Percentiles rank a stretch among this genome's conserved stretches.
Evolutionary conservation across 495 filamentous ascomycete species (phyloP).

Genomic region (Terfezia claveryi): DNA sequence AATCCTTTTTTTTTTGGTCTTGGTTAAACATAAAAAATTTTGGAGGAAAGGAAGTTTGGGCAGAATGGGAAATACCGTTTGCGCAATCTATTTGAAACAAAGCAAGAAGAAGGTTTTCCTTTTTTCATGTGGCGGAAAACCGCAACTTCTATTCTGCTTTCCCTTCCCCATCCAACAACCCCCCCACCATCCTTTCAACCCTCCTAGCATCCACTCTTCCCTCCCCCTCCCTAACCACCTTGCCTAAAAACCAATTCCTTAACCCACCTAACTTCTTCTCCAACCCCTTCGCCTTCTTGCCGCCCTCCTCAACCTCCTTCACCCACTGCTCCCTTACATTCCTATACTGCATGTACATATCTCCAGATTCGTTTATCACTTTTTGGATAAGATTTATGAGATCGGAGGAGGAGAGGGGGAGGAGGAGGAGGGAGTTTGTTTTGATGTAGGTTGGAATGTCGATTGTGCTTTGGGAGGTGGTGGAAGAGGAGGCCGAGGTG

Average conservation of each 20-base stretch:
- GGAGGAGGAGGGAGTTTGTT: not conserved
- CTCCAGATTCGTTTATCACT: conserved; percentile 25
- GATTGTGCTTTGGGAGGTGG: not conserved
- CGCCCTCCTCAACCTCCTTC: conserved; percentile 1
- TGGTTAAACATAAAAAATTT: too few relatives aligned
- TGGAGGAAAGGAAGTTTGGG: too few relatives aligned
- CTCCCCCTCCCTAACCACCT: not conserved
- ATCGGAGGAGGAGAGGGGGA: not conserved
- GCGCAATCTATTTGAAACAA: too few relatives aligned
- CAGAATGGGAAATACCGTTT: too few relatives aligned
- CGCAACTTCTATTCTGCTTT: not conserved
- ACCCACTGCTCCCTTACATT: conserved; percentile 2
- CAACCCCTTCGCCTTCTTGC: conserved; percentile 6
- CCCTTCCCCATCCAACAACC: conserved; percentile 7
- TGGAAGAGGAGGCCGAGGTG: not conserved
- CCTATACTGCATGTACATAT: conserved; percentile 37
- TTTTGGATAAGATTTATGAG: not conserved
- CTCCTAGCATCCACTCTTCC: conserved; percentile 2
- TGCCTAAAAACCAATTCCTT: conserved; percentile 2
- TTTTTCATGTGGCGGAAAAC: too few relatives aligned
- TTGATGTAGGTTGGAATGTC: not conserved
- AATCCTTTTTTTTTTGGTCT: too few relatives aligned
- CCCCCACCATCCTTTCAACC: conserved; percentile 11
- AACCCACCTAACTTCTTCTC: conserved; percentile 8
- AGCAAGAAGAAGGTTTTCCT: too few relatives aligned